Evolutionary conservation across 164 flowering plant genomes (phyloP), one percentile per base, ranked within the genome.

Genomic region (Euptelea pleiosperma): DNA sequence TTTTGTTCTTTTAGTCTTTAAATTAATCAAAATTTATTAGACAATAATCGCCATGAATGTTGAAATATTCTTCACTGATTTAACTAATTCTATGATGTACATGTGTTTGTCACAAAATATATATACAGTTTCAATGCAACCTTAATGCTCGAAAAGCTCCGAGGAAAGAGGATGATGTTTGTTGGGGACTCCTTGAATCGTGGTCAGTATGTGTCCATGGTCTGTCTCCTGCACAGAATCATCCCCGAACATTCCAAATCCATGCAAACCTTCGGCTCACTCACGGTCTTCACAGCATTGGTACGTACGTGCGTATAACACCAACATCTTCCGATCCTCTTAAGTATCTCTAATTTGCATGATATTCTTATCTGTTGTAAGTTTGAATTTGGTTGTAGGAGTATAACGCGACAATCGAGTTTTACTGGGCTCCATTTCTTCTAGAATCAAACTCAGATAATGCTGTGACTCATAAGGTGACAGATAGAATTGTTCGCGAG

Each of bases 401-500:
- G 0, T 88, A 88, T 66, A 94, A 88, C 76, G 96, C 99, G 0
- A 82, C 93, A 9, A 79, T 94, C 8, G 99, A 94, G 66, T 94
- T 91, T 69, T 94, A 86, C 53, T 94, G 99, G 97, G 97, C 97
- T 3, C 97, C 99, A 19, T 85, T 94, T 65, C 83, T 94, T 26
- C 72, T 94, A 2, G 96, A 94, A 75, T 94, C 99, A 4, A 87
- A 87, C 60, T 78, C 91, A 0, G 95, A 87, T 45, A 48, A 87
- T 44, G 84, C 95, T 2, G 68, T 78, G 11, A 43, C 78, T 8
- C 95, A 87, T 53, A 66, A 87, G 35, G 47, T 87, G 36, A 53
- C 85, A 0, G 91, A 87, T 21, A 65, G 95, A 57, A 67, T 87
- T 15, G 81, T 87, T n/a, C 66, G 89, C 24, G 79, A 68, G 58